phyloP scores from a whole-genome alignment of 2,329 filamentous ascomycete genomes.

The Rutstroemia sp. region DNA sequence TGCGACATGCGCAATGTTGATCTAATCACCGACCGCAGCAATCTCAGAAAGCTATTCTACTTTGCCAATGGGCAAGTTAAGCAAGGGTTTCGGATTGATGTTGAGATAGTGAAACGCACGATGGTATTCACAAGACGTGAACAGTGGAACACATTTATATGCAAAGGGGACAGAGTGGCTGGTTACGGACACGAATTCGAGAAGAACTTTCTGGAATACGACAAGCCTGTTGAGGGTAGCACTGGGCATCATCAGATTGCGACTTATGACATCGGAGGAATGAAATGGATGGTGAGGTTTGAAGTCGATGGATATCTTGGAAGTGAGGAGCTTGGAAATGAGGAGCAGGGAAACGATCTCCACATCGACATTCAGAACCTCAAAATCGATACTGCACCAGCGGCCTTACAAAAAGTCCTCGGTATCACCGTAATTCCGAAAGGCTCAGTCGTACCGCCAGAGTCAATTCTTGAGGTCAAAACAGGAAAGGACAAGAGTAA shows the following conservation, averaged over 20 bases:
- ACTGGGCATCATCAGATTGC: conserved; percentile 24
- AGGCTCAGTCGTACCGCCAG: conserved; percentile 14
- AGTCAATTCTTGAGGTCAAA: conserved; percentile 20
- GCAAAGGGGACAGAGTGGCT: conserved; percentile 3
- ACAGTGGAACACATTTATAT: conserved; percentile 21
- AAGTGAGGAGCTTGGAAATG: background rate
- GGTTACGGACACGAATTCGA: conserved; percentile 32
- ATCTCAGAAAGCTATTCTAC: conserved; percentile 25
- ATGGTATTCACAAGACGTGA: conserved; percentile 26
- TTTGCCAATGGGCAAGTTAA: conserved; percentile 22
- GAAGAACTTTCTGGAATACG: conserved; percentile 21
- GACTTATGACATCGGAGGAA: conserved; percentile 21
- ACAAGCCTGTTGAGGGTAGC: conserved; percentile 17
- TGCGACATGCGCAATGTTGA: conserved; percentile 9
- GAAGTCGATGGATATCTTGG: conserved; percentile 26
- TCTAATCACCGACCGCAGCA: conserved; percentile 28
- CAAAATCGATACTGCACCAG: background rate
- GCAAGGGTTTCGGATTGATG: conserved; percentile 29
- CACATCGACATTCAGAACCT: background rate
- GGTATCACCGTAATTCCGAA: conserved; percentile 11
- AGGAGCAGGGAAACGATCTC: background rate
- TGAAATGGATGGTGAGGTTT: conserved; percentile 26
- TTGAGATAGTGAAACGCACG: conserved; percentile 28
- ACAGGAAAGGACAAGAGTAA: background rate
- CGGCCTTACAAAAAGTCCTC: background rate